Percentiles rank a stretch among this genome's conserved stretches.
phyloP scores from a whole-genome alignment of 2,329 filamentous ascomycete species.

The Aspergillus sp. region DNA sequence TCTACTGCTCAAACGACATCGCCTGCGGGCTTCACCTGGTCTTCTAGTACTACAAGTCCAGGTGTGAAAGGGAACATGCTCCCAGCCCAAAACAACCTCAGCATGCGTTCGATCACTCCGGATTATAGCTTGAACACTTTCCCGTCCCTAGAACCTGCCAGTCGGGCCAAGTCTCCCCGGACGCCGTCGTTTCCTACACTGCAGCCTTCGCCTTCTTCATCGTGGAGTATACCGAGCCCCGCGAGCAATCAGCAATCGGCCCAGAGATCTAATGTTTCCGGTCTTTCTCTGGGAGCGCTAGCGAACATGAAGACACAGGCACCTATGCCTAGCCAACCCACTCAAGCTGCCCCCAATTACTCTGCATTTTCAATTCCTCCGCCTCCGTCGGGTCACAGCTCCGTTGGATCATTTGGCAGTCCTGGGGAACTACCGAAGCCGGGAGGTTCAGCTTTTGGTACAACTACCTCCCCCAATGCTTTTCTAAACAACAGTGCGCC shows the following conservation, averaged over 20 bases:
- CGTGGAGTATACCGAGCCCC: conserved; percentile 20
- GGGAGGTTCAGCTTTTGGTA: conserved; percentile 20
- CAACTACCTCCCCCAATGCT: conserved; percentile 20
- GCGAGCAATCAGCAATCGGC: conserved; percentile 17
- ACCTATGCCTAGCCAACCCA: conserved; percentile 16
- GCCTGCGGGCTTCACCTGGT: conserved; percentile 46
- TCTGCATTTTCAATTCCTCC: conserved; percentile 46
- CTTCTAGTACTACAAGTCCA: conserved; percentile 31
- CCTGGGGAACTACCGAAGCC: conserved; percentile 22
- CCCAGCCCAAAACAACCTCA: conserved; percentile 25
- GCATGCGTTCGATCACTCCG: conserved; percentile 53
- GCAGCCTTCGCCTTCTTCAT: conserved; percentile 33
- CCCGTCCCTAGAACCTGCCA: conserved; percentile 47
- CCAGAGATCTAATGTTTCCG: conserved; percentile 17
- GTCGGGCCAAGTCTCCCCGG: conserved; percentile 36
- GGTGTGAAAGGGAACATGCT: conserved; percentile 22
- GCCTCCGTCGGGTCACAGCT: conserved; percentile 33
- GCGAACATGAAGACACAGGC: conserved; percentile 27
- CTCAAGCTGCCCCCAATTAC: conserved; percentile 32
- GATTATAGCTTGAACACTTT: conserved; percentile 53
- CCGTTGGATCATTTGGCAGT: conserved; percentile 18
- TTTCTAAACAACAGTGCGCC: conserved; percentile 29
- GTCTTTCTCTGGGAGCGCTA: conserved; percentile 27
- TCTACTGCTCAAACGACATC: conserved; percentile 23
- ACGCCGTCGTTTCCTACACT: conserved; percentile 28